Conservation (phyloP, 2,329 filamentous ascomycete species). For the Sporothrix sp. region DNA sequence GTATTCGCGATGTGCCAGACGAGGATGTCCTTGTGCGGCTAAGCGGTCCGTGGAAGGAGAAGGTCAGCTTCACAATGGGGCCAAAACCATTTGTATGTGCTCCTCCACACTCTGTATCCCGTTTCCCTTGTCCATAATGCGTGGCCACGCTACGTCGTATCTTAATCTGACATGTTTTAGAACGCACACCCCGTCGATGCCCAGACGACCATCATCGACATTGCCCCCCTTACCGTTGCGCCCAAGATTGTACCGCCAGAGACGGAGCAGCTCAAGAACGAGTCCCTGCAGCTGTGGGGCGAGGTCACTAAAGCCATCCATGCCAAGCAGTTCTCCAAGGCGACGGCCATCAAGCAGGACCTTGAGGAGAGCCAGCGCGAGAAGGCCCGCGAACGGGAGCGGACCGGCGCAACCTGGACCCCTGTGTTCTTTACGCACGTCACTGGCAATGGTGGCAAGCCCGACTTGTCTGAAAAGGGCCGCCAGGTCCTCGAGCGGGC, state of each 20-base stretch:
- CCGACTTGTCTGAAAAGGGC: slow-evolving; percentile 46
- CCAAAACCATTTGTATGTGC: slow-evolving; percentile 51
- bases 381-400: slow-evolving; percentile 71
- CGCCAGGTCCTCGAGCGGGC: slow-evolving; percentile 40
- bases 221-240: slow-evolving; percentile 70
- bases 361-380: slow-evolving; percentile 83
- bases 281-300: slow-evolving; percentile 81
- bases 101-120: too few relatives aligned
- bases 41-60: slow-evolving; percentile 77
- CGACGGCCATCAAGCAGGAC: slow-evolving; percentile 80
- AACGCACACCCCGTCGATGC: slow-evolving; percentile 44
- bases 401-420: slow-evolving; percentile 58
- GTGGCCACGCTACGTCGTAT: too few relatives aligned
- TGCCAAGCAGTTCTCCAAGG: slow-evolving; percentile 71
- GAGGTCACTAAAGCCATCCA: slow-evolving; percentile 79
- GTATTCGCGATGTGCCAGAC: slow-evolving; percentile 77
- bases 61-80: slow-evolving; percentile 51
- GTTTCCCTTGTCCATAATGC: too few relatives aligned
- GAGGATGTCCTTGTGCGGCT: slow-evolving; percentile 74
- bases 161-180: slow-evolving; percentile 21
- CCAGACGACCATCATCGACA: slow-evolving; percentile 72
- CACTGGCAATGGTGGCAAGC: slow-evolving; percentile 45
- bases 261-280: slow-evolving; percentile 74
- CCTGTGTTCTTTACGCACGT: slow-evolving; percentile 76
- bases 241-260: slow-evolving; percentile 70